phyloP scores from a whole-genome alignment of 2,329 filamentous ascomycete species.

The Stachybotrys chartarum region DNA sequence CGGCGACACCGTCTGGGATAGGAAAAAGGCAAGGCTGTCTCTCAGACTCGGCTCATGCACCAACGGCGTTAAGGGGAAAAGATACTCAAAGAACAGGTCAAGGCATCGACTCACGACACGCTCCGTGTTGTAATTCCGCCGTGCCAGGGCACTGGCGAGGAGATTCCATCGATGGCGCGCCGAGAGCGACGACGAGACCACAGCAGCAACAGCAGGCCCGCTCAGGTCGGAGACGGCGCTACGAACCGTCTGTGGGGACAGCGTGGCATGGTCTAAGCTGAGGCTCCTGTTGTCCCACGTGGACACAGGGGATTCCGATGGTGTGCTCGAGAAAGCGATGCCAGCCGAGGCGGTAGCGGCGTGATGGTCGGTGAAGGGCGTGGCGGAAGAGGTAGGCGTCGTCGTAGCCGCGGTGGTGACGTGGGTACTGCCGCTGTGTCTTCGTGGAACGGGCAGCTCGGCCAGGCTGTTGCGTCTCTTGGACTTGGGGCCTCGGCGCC shows the following conservation, averaged over 20 bases:
- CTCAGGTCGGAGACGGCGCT: constrained; percentile 8
- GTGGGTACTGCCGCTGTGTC: neutral
- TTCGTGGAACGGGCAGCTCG: neutral
- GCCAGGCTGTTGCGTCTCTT: constrained; percentile 4
- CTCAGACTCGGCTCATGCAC: constrained; percentile 33
- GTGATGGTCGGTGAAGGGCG: neutral
- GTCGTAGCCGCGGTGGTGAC: neutral
- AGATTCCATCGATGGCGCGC: constrained; percentile 21
- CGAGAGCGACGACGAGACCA: constrained; percentile 5
- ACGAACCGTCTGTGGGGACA: constrained; percentile 13
- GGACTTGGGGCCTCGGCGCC: constrained; percentile 29
- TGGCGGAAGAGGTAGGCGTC: neutral
- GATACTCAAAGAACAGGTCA: constrained; percentile 33
- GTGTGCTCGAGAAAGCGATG: constrained; percentile 7
- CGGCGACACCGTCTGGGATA: constrained; percentile 6
- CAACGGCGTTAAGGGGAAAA: constrained; percentile 33
- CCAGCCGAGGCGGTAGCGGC: constrained; percentile 2
- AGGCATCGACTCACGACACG: constrained; percentile 24
- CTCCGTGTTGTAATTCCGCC: constrained; percentile 16
- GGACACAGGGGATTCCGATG: constrained; percentile 9
- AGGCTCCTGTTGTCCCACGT: constrained; percentile 11
- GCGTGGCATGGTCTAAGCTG: constrained; percentile 11
- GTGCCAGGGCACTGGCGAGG: constrained; percentile 14
- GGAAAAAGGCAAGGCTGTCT: constrained; percentile 25
- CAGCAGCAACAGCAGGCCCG: neutral